phyloP scores from a whole-genome alignment of 768 basidiomycete genomes.

The Boletus patriciae region DNA sequence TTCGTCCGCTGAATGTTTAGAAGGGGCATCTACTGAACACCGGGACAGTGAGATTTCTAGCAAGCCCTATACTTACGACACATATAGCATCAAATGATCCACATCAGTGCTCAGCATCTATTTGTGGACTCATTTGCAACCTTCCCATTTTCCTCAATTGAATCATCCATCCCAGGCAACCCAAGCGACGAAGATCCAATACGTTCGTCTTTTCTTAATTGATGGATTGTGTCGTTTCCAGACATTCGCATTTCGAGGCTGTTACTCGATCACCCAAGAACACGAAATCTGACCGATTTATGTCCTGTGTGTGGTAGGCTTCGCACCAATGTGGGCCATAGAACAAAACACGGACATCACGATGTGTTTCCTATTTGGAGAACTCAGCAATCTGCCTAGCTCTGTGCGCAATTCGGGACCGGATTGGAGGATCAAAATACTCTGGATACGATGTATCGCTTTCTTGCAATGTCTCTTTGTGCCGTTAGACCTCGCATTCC shows the following conservation, averaged over 20 bases:
- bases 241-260: not conserved
- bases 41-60: not conserved
- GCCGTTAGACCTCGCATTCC: not conserved
- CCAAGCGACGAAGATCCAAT: not conserved
- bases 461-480: not conserved
- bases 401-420: not conserved
- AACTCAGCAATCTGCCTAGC: not conserved
- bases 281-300: too few relatives aligned
- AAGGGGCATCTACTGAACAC: too few relatives aligned
- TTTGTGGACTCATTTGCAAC: not conserved
- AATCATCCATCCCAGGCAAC: not conserved
- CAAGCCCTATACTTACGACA: not conserved
- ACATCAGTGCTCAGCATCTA: not conserved
- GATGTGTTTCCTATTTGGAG: not conserved
- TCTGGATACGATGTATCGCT: not conserved
- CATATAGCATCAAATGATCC: too few relatives aligned
- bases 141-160: not conserved
- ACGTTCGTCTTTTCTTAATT: not conserved
- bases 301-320: not conserved
- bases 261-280: not conserved
- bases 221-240: not conserved
- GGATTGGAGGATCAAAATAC: not conserved
- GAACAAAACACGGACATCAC: not conserved
- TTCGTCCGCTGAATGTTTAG: not conserved
- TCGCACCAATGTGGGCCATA: not conserved